Conservation (phyloP, 2,329 filamentous ascomycete genomes). For the Diaporthe sp. region DNA sequence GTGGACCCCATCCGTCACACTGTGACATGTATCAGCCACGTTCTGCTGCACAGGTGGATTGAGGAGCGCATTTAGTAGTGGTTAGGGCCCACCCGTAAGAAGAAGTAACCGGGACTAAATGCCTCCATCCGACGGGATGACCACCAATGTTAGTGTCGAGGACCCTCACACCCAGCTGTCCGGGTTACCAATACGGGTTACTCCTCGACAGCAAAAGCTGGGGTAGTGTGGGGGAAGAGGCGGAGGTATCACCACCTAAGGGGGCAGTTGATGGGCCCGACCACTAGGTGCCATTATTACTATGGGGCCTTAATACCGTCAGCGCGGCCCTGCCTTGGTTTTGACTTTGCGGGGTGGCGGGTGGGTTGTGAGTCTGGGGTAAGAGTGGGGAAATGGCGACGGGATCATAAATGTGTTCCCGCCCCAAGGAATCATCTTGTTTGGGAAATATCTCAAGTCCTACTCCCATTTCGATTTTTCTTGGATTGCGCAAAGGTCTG, state of each 20-base stretch:
- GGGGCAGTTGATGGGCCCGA: background rate
- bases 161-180: background rate
- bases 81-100: background rate
- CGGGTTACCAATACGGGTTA: slow-evolving; percentile 5
- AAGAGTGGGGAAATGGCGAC: slow-evolving; percentile 14
- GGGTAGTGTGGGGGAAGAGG: slow-evolving; percentile 17
- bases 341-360: slow-evolving; percentile 11
- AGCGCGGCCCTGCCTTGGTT: background rate
- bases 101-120: background rate
- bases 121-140: background rate
- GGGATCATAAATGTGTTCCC: background rate
- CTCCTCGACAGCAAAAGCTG: background rate
- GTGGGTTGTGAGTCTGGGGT: slow-evolving; percentile 19
- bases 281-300: slow-evolving; percentile 8
- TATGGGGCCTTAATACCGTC: background rate
- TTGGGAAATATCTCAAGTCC: no score
- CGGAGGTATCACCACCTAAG: background rate
- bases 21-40: background rate
- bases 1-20: no score
- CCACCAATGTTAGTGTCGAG: background rate
- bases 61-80: background rate
- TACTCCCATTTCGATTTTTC: background rate
- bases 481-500: no score
- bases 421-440: background rate
- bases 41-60: background rate